These are phyloP conservation scores for Chalaropsis ovoidea DNA, from an alignment of 2,329 filamentous ascomycete genomes.

Conservation along the genomic window DNA sequence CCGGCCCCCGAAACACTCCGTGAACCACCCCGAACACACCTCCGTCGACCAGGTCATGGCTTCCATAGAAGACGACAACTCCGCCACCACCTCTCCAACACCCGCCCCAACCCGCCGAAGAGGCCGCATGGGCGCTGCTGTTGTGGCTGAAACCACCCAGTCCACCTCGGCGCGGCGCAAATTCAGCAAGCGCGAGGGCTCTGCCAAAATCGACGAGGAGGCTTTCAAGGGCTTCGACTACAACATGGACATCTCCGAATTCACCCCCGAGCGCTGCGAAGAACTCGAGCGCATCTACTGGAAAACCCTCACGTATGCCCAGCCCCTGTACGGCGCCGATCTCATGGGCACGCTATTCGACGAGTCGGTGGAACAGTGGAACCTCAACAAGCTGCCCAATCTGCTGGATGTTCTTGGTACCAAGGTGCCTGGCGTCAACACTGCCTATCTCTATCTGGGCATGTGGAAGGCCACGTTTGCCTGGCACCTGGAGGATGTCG, in stretches of 20 bases:
- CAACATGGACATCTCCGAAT: conserved; percentile 76
- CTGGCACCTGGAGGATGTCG: conserved; percentile 97
- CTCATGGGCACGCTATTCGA: conserved; percentile 93
- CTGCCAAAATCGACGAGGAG: conserved; percentile 74
- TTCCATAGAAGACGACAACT: conserved; percentile 34
- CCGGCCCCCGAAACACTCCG: conserved; percentile 27
- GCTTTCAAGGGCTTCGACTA: conserved; percentile 90
- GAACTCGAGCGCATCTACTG: conserved; percentile 92
- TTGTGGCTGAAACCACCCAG: conserved; percentile 44
- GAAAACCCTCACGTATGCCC: conserved; percentile 92
- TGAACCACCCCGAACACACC: background rate
- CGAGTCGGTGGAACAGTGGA: conserved; percentile 76
- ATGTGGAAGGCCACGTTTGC: conserved; percentile 99
- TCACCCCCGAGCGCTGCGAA: conserved; percentile 80
- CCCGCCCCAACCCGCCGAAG: conserved; percentile 21
- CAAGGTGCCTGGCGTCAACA: conserved; percentile 95
- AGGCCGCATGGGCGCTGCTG: conserved; percentile 41
- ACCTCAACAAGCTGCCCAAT: conserved; percentile 88
- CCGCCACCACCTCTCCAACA: conserved; percentile 28
- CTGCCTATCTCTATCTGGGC: conserved; percentile 90
- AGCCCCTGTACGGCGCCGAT: conserved; percentile 90
- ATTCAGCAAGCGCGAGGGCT: conserved; percentile 68
- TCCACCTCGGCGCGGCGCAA: conserved; percentile 81
- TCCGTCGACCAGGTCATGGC: conserved; percentile 35
- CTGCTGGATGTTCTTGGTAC: conserved; percentile 86